Percentiles rank a stretch among this genome's conserved stretches.
phyloP scores from a whole-genome alignment of 176 grass and related monocot species.

The Oryza longistaminata region DNA sequence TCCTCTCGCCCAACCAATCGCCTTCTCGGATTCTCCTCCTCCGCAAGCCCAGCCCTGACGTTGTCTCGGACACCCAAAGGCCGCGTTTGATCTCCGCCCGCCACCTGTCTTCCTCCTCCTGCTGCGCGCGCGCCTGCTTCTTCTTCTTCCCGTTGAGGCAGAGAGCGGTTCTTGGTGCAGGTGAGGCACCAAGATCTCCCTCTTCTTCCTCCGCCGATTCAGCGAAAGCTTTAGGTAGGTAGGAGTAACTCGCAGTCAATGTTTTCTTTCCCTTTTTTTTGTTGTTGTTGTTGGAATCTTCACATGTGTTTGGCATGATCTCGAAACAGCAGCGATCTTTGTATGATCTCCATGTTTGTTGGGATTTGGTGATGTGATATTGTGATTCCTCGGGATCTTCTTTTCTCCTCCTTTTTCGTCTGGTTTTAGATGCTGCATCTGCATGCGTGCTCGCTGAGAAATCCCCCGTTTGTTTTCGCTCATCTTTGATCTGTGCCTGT shows the following conservation, averaged over 20 bases:
- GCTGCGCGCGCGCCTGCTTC: background rate
- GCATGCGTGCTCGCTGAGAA: background rate
- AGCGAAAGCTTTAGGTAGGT: background rate
- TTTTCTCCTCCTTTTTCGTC: background rate
- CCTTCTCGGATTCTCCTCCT: background rate
- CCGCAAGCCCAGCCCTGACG: background rate
- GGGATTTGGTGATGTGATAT: background rate
- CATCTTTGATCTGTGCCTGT: background rate
- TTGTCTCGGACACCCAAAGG: slow-evolving; percentile 36
- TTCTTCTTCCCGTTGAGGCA: slow-evolving; percentile 16
- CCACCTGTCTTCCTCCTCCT: background rate
- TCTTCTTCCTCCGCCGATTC: background rate
- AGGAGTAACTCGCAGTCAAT: background rate
- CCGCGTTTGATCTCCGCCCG: background rate
- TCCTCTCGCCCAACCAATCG: background rate
- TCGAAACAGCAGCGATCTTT: background rate
- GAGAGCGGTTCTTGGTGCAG: background rate
- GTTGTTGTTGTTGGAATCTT: background rate
- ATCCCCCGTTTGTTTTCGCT: background rate
- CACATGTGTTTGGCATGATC: background rate
- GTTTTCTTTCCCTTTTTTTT: background rate
- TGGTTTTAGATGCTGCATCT: background rate
- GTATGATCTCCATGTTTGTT: background rate
- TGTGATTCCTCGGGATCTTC: background rate
- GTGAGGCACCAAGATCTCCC: background rate